phyloP scores from a whole-genome alignment of 1,284 basidiomycete genomes.

The Apiotrichum sp. region DNA sequence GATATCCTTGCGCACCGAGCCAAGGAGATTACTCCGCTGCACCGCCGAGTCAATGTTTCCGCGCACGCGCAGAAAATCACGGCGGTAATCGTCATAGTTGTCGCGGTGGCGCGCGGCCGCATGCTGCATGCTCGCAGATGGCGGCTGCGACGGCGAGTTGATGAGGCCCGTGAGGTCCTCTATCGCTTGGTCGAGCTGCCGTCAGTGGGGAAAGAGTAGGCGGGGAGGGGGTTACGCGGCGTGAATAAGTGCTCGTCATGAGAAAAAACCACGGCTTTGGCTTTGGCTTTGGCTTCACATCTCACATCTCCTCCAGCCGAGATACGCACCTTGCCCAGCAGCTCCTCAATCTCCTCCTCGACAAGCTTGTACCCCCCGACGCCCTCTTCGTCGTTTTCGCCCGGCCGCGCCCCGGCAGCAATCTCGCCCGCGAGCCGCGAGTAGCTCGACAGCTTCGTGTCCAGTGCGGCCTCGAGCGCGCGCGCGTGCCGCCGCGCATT shows the following conservation, averaged over 20 bases:
- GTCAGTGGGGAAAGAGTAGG: background rate
- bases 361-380: slow-evolving; percentile 62
- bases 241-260: too few relatives aligned
- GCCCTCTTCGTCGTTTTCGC: slow-evolving; percentile 53
- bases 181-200: slow-evolving; percentile 73
- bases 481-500: slow-evolving; percentile 72
- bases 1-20: slow-evolving; percentile 91
- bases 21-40: slow-evolving; percentile 78
- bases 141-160: slow-evolving; percentile 63
- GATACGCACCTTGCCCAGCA: slow-evolving; percentile 70
- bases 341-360: slow-evolving; percentile 76
- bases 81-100: slow-evolving; percentile 76
- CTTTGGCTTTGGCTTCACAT: too few relatives aligned
- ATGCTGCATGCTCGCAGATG: slow-evolving; percentile 78
- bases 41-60: slow-evolving; percentile 74
- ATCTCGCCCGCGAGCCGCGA: slow-evolving; percentile 74
- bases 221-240: too few relatives aligned
- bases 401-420: slow-evolving; percentile 41
- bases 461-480: slow-evolving; percentile 83
- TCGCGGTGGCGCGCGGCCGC: slow-evolving; percentile 86
- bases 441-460: slow-evolving; percentile 83
- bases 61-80: slow-evolving; percentile 78
- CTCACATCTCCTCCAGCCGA: background rate
- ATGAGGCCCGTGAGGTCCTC: slow-evolving; percentile 65
- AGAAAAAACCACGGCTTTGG: too few relatives aligned